Conservation (phyloP, 202 grass and related monocot species). For the Schoenoplectus triqueter region DNA sequence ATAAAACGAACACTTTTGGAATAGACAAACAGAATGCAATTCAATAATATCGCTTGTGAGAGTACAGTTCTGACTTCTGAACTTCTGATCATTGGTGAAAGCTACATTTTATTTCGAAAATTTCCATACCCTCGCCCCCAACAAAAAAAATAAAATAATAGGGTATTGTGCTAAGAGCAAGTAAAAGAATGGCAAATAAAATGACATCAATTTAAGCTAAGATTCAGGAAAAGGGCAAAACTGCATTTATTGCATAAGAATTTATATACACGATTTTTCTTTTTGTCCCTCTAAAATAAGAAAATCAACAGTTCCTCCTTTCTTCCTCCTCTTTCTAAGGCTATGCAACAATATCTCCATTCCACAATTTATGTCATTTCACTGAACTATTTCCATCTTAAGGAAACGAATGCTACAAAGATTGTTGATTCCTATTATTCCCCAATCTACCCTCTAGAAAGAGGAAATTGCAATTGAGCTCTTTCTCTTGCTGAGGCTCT, state of each 20-base stretch:
- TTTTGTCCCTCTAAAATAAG: conserved; percentile 21
- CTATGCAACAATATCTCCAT: background rate
- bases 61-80: no score
- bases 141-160: no score
- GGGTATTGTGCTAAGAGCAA: no score
- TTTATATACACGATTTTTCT: conserved; percentile 29
- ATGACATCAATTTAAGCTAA: background rate
- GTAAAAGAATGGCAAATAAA: background rate
- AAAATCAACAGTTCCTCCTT: background rate
- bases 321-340: conserved; percentile 15
- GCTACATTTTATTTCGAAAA: no score
- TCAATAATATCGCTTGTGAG: no score
- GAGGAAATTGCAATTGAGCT: conserved; percentile 30
- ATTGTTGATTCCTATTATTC: background rate
- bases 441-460: conserved; percentile 24
- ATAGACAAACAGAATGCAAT: no score
- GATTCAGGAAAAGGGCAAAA: conserved; percentile 17
- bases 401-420: conserved; percentile 8
- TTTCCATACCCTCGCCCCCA: no score
- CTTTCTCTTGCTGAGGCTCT: conserved; percentile 46
- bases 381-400: background rate
- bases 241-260: conserved; percentile 30
- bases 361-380: background rate
- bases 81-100: no score
- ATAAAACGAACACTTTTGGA: background rate